Conservation (phyloP, 768 basidiomycete genomes). For the Tremella fuciformis region DNA sequence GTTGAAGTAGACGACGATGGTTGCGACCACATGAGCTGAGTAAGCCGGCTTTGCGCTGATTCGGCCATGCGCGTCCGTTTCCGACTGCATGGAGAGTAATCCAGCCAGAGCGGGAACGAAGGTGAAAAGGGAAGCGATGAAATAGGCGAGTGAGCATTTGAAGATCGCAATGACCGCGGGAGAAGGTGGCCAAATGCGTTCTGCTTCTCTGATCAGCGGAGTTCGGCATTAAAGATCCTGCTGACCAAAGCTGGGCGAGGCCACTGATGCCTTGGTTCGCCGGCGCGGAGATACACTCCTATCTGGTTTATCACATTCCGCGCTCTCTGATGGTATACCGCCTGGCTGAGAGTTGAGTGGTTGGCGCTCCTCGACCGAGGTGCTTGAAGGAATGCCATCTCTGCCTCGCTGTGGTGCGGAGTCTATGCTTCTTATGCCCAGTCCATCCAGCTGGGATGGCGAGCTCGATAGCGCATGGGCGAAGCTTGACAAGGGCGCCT, state of each 20-base stretch:
- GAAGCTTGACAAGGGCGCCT: neutral
- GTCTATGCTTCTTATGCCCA: neutral
- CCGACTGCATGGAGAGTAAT: conserved; percentile 56
- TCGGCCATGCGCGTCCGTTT: conserved; percentile 53
- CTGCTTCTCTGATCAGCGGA: conserved; percentile 1
- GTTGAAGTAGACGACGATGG: conserved; percentile 68
- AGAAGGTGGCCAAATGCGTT: conserved; percentile 28
- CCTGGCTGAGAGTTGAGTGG: too few relatives aligned
- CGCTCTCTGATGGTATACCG: too few relatives aligned
- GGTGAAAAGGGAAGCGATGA: conserved; percentile 86
- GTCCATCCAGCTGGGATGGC: conserved; percentile 7
- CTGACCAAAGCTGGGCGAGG: neutral
- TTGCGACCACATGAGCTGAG: conserved; percentile 87
- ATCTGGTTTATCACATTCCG: too few relatives aligned
- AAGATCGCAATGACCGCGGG: conserved; percentile 55
- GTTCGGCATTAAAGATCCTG: neutral
- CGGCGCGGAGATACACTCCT: neutral
- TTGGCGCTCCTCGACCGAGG: neutral
- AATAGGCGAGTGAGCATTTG: conserved; percentile 89
- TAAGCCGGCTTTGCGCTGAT: conserved; percentile 59
- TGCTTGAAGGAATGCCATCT: neutral
- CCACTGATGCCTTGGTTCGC: neutral
- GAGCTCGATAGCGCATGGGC: conserved; percentile 9
- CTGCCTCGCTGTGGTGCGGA: neutral
- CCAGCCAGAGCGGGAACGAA: conserved; percentile 73